A percentile compares a stretch with the other conserved stretches of the same genome.
Evolutionary conservation across 2,329 filamentous ascomycete genomes (phyloP).

Genomic region (Metarhizium rileyi): DNA sequence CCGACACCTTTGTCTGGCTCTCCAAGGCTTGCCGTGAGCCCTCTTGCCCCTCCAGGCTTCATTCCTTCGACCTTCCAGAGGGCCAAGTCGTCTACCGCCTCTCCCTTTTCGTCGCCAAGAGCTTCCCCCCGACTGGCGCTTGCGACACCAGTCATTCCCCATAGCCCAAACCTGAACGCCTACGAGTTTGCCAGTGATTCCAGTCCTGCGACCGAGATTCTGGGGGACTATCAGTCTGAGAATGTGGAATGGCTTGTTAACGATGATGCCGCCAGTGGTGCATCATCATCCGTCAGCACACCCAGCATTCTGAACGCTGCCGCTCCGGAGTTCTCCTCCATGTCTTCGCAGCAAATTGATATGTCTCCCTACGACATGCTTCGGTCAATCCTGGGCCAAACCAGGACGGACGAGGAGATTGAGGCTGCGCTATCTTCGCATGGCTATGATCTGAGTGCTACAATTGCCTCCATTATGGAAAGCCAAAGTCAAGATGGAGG

Average conservation of each 20-base stretch:
- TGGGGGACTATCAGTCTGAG: constrained; percentile 84
- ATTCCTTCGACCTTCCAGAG: constrained; percentile 65
- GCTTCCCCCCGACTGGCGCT: constrained; percentile 87
- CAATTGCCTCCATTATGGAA: constrained; percentile 83
- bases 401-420: constrained; percentile 87
- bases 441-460: constrained; percentile 87
- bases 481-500: constrained; percentile 39
- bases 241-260: constrained; percentile 97
- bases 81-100: constrained; percentile 68
- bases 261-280: constrained; percentile 69
- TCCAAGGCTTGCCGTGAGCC: constrained; percentile 70
- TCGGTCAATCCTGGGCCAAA: constrained; percentile 83
- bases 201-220: constrained; percentile 71
- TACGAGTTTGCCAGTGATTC: constrained; percentile 87
- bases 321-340: constrained; percentile 64
- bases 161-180: constrained; percentile 87
- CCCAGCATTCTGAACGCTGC: constrained; percentile 67
- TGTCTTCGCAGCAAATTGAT: constrained; percentile 59
- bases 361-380: constrained; percentile 99
- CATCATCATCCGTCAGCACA: constrained; percentile 62
- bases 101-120: constrained; percentile 87
- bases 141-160: constrained; percentile 81
- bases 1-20: constrained; percentile 76
- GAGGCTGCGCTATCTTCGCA: constrained; percentile 82
- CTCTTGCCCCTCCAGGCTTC: constrained; percentile 77